Evolutionary conservation across 495 filamentous ascomycete species (phyloP).

Genomic region (Aspergillus olivimuriae): DNA sequence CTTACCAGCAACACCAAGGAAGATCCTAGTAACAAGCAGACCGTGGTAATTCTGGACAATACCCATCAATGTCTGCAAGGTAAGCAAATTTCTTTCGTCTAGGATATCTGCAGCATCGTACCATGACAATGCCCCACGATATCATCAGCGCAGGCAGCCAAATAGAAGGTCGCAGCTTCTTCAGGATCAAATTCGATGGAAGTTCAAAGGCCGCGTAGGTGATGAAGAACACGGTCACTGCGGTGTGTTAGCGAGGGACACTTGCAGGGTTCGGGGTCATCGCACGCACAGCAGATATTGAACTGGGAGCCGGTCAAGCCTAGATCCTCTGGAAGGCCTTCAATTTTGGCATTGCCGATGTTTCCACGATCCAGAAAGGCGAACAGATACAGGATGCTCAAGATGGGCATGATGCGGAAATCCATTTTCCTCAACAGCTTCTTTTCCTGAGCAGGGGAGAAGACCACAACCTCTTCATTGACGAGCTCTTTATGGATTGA

Average conservation of each 20-base stretch:
- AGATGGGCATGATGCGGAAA: slow-evolving; percentile 51
- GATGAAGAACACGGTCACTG: slow-evolving; percentile 55
- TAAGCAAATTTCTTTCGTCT: background rate
- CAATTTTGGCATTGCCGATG: slow-evolving; percentile 74
- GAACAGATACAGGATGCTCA: slow-evolving; percentile 45
- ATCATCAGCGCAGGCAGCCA: slow-evolving; percentile 64
- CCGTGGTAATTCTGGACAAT: slow-evolving; percentile 56
- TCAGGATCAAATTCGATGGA: slow-evolving; percentile 65
- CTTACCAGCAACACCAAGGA: slow-evolving; percentile 58
- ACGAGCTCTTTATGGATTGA: no score
- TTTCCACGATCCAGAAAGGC: slow-evolving; percentile 52
- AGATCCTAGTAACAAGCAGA: slow-evolving; percentile 54
- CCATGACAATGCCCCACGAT: slow-evolving; percentile 49
- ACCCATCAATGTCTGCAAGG: slow-evolving; percentile 60
- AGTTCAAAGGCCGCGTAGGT: slow-evolving; percentile 62
- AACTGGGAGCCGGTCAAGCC: slow-evolving; percentile 54
- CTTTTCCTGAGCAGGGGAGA: no score
- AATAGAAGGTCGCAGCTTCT: slow-evolving; percentile 51
- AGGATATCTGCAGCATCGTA: slow-evolving; percentile 4
- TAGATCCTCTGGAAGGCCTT: slow-evolving; percentile 60
- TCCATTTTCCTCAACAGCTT: slow-evolving; percentile 25
- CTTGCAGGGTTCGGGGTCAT: background rate
- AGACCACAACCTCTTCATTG: no score
- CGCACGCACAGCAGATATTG: background rate
- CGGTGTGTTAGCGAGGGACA: background rate